These are phyloP conservation scores for Leccinum subgranulosum DNA, from an alignment of 768 basidiomycete species.

Conservation along the genomic window DNA sequence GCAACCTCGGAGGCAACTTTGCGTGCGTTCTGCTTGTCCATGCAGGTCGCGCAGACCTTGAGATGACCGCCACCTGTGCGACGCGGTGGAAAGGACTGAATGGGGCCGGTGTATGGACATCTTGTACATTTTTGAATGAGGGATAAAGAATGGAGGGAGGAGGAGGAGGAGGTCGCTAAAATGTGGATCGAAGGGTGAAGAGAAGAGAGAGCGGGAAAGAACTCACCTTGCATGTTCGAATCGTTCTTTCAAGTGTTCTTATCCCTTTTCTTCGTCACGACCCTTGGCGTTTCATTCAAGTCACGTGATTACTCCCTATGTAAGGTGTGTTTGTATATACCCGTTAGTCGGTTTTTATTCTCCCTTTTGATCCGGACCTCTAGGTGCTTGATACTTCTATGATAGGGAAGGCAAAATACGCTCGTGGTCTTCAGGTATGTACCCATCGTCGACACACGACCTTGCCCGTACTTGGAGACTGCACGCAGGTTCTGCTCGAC, in stretches of 20 bases:
- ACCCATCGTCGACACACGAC: no score
- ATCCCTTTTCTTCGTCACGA: slow-evolving; percentile 6
- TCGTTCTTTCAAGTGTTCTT: slow-evolving; percentile 11
- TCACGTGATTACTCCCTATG: slow-evolving; percentile 18
- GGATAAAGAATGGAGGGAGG: slow-evolving; percentile 12
- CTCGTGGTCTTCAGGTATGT: no score
- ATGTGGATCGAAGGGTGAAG: slow-evolving; percentile 5
- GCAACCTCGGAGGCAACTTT: slow-evolving; percentile 31
- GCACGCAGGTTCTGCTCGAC: no score
- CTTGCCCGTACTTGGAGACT: no score
- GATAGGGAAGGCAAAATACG: no score
- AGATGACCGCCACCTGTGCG: slow-evolving; percentile 31
- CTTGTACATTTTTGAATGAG: slow-evolving; percentile 31
- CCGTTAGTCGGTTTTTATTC: no score
- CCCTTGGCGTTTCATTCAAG: not conserved
- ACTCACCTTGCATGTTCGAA: slow-evolving; percentile 21
- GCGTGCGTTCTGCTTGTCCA: slow-evolving; percentile 34
- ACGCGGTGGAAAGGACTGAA: slow-evolving; percentile 27
- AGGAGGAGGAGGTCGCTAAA: slow-evolving; percentile 21
- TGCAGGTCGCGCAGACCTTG: slow-evolving; percentile 31
- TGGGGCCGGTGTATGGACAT: slow-evolving; percentile 30
- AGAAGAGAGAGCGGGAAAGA: slow-evolving; percentile 1
- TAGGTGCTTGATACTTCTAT: no score
- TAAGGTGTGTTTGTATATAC: no score
- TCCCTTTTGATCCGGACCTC: no score